Evolutionary conservation across 805 yeast genomes (phyloP), one percentile per base, ranked within the genome.

Genomic region (Wickerhamiella slavikovae): DNA sequence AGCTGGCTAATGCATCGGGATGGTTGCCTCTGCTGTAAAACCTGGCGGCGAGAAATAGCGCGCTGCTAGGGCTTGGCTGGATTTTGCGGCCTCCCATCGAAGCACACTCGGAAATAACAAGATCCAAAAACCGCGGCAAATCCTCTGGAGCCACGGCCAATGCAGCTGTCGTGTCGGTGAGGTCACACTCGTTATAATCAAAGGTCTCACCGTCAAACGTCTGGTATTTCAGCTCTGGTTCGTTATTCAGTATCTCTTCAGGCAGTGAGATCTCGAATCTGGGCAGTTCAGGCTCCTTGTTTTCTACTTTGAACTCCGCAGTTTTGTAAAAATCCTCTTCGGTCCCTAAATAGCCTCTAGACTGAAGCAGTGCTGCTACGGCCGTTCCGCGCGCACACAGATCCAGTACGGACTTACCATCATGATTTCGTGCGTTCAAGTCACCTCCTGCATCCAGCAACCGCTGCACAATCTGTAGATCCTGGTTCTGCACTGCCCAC

Each of bases 401-500:
- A 33, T 68, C 69, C 17, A 65, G 50, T 1, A 82, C 83, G 7
- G 55, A 51, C 5, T 52, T 37, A 7, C 62, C 61, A 30, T 60
- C 57, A 27, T 63, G 51, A 24, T 62, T 57, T 1, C 70, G 68
- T 24, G 32, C 29, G 11, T 51, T 40, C 1, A 42, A 26, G 17
- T 33, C 35, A 6, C 59, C 47, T 22, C 72, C 75, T 33, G 60
- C 58, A 25, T 66, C 65, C 31, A 80, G 49, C 34, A 79, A 52
- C 32, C 62, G 51, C 27, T 66, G 62, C 11, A 67, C 70, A 26
- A 73, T 58, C 9, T 61, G 58, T 34, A 63, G 48, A 31, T 67
- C 66, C 31, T 68, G 64, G 38, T 71, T 58, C 39, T 70, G 64
- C 3, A 78, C 67, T 1, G 91, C 83, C 93, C 93, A 79, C 89